A percentile compares a stretch with the other conserved stretches of the same genome.
Evolutionary conservation across 352 stramenopile genomes (phyloP).

Genomic region (Pelagophyceae sp.): DNA sequence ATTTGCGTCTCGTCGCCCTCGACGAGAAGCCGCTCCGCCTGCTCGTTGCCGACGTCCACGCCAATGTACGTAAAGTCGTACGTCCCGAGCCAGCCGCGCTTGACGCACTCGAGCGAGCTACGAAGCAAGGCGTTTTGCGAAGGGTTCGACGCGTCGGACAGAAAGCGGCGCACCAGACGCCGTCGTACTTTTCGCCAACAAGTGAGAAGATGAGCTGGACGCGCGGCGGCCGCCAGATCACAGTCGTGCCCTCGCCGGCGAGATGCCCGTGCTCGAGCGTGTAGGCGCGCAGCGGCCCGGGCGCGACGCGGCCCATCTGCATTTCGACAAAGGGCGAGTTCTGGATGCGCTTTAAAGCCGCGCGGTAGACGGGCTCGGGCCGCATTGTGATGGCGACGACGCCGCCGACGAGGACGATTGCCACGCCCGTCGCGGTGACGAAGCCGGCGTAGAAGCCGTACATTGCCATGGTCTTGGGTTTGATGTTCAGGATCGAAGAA

Average conservation of each 20-base stretch:
- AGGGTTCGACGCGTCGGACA: too few relatives aligned
- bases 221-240: not conserved
- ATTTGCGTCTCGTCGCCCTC: not conserved
- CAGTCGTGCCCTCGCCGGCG: not conserved
- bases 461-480: not conserved
- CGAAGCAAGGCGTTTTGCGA: too few relatives aligned
- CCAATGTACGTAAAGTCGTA: conserved; percentile 4
- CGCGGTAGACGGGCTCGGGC: conserved; percentile 7
- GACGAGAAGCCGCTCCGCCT: not conserved
- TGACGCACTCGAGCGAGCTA: not conserved
- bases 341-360: not conserved
- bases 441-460: conserved; percentile 10
- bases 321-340: not conserved
- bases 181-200: not conserved
- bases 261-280: not conserved
- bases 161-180: too few relatives aligned
- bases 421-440: not conserved
- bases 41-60: not conserved
- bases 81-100: not conserved
- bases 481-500: not conserved
- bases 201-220: not conserved
- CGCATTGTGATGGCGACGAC: not conserved
- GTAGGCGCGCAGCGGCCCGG: not conserved
- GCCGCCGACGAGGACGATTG: not conserved
- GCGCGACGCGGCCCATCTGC: not conserved